Base-by-base conservation (phyloP, 2,329 filamentous ascomycete species). In the Microcyclosporella mali region DNA sequence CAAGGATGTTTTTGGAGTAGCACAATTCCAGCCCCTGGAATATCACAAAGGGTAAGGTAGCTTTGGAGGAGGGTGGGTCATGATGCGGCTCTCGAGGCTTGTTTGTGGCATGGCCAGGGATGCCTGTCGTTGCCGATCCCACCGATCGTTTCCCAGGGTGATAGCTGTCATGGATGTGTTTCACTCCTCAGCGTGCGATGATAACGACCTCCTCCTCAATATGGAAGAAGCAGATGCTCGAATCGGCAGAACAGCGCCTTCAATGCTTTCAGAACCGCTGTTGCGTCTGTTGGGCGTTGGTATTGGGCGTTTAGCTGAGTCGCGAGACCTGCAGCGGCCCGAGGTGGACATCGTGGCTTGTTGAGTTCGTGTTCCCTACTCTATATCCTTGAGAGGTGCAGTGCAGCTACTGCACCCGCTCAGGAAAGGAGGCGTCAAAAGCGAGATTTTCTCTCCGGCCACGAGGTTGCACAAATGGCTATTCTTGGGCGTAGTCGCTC, bases 21-120 rank as follows among this genome's bases (percentile, higher is more conserved):
- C 12, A n/a, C n/a, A 14, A n/a, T 12, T 32, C 30, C 59, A 61
- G 49, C 56, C 52, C n/a, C 39, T 61, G n/a, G 57, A 58, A 59
- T 29, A 44, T 60, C n/a, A 57, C 59, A 28, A 16, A 11, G 27
- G 18, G 25, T 4, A 31, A 15, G 16, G 27, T 28, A 15, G 31
- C 16, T 15, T 15, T 7, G 15, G 37, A 32, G n/a, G 18, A 25
- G 21, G 9, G 9, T 25, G 21, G 21, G 21, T 9, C 21, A 25
- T 25, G 21, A 25, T 25, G 21, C 33, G 33, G 33, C 33, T 36
- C 18, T 36, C 17, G 17, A 25, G 21, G 21, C 21, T 25, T 25
- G 21, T 25, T 25, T 9, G 21, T 25, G 21, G 21, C 21, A 25
- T 9, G 9, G 21, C 21, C 21, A 25, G 21, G 21, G 21, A 25